Conservation (phyloP, 305 asterid genomes). For the Fraxinus floribunda region DNA sequence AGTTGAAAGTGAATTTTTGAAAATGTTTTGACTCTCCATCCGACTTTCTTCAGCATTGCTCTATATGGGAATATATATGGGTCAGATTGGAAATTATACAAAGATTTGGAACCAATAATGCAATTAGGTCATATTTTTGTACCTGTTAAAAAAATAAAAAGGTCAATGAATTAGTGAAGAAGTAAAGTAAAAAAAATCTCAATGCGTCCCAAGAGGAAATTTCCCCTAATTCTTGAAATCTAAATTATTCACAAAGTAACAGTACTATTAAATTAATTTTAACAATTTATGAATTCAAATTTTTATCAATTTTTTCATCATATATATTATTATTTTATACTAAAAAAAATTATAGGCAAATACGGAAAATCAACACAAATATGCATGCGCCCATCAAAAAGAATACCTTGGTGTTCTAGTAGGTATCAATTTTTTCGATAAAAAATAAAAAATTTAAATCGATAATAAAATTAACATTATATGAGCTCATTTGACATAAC, state of each 20-base stretch:
- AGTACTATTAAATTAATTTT: background rate
- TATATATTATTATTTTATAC: no score
- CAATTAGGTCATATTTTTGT: slow-evolving; percentile 16
- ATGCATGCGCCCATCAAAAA: background rate
- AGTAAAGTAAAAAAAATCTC: background rate
- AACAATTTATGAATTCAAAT: background rate
- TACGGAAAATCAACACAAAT: background rate
- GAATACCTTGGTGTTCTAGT: background rate
- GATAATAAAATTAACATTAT: background rate
- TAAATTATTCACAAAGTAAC: background rate
- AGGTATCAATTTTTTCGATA: background rate
- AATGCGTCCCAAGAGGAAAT: background rate
- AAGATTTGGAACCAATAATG: slow-evolving; percentile 30
- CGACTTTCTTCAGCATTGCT: slow-evolving; percentile 48
- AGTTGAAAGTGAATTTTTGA: background rate
- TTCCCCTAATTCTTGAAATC: background rate
- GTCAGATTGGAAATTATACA: slow-evolving; percentile 21
- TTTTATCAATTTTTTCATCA: no score
- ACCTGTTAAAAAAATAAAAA: slow-evolving; percentile 27
- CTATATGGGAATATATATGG: slow-evolving; percentile 25
- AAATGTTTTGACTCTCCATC: slow-evolving; percentile 34
- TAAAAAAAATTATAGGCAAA: background rate
- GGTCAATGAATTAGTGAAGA: slow-evolving; percentile 7
- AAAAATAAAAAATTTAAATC: background rate
- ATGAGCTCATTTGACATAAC: background rate